Evolutionary conservation across 352 stramenopile species (phyloP).

Genomic region (Phytophthora sansomeana): DNA sequence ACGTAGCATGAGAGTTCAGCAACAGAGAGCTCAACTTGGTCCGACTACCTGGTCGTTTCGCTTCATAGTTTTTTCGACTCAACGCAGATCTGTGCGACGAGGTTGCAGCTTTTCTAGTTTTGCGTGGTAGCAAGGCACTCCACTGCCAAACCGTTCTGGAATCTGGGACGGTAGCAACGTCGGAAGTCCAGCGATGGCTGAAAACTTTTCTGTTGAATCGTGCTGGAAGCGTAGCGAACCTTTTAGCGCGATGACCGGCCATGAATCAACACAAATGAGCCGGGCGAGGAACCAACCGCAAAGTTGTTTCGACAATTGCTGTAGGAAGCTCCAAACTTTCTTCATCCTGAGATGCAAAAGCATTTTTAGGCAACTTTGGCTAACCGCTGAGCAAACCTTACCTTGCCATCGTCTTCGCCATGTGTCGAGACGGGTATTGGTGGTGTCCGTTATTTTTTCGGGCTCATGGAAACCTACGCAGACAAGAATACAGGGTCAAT

Average conservation of each 20-base stretch:
- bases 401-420: slow-evolving; percentile 6
- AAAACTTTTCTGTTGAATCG: neutral
- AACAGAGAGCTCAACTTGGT: neutral
- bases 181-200: neutral
- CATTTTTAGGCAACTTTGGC: neutral
- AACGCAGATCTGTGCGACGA: neutral
- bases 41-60: slow-evolving; percentile 11
- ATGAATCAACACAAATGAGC: slow-evolving; percentile 1
- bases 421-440: slow-evolving; percentile 5
- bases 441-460: slow-evolving; percentile 27
- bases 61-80: neutral
- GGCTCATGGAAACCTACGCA: slow-evolving; percentile 8
- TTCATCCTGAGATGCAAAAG: neutral
- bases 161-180: neutral
- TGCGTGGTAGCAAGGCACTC: neutral
- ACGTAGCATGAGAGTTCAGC: slow-evolving; percentile 2
- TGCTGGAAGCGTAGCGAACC: neutral
- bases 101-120: slow-evolving; percentile 1
- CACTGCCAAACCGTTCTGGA: neutral
- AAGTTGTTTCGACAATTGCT: neutral
- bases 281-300: neutral
- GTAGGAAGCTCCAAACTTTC: neutral
- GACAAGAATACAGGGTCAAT: slow-evolving; percentile 18
- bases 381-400: neutral
- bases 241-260: neutral